Conservation (phyloP, 139 green algal species). For the Chlorella sorokiniana region DNA sequence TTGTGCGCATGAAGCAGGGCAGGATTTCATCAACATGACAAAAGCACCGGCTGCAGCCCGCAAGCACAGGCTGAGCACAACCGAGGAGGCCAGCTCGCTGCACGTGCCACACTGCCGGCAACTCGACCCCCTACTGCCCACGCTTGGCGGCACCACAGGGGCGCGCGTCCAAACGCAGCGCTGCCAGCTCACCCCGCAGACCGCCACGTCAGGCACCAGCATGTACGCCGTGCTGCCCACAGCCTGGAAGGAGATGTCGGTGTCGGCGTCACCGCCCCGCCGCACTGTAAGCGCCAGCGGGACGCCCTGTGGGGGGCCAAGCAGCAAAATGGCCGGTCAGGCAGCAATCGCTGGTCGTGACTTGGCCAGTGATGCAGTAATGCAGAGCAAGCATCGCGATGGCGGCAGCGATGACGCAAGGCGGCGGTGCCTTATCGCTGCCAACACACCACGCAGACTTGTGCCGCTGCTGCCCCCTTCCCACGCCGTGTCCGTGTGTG, state of each 20-base stretch:
- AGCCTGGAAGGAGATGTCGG: background rate
- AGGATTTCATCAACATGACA: background rate
- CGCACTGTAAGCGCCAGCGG: constrained; percentile 14
- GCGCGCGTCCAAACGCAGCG: background rate
- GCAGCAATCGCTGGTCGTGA: background rate
- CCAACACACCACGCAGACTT: too few relatives aligned
- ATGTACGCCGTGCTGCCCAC: constrained; percentile 1
- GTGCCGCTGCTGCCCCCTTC: background rate
- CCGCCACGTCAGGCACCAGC: background rate
- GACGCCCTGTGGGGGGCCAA: background rate
- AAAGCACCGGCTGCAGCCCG: background rate
- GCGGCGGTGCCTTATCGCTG: too few relatives aligned
- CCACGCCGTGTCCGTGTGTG: background rate
- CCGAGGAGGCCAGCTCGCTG: too few relatives aligned
- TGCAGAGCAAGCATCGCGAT: too few relatives aligned
- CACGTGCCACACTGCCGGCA: too few relatives aligned
- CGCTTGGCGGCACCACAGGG: background rate
- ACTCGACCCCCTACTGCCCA: too few relatives aligned
- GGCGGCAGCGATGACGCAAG: too few relatives aligned
- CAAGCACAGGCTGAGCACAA: too few relatives aligned
- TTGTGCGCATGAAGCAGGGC: too few relatives aligned
- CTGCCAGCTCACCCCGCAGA: background rate
- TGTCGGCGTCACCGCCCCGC: background rate
- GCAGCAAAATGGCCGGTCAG: background rate
- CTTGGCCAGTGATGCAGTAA: too few relatives aligned